Percentiles rank a stretch among this genome's conserved stretches.
These are phyloP conservation scores for Phytophthora hybrid DNA, from an alignment of 352 stramenopile genomes.

Conservation along the genomic window DNA sequence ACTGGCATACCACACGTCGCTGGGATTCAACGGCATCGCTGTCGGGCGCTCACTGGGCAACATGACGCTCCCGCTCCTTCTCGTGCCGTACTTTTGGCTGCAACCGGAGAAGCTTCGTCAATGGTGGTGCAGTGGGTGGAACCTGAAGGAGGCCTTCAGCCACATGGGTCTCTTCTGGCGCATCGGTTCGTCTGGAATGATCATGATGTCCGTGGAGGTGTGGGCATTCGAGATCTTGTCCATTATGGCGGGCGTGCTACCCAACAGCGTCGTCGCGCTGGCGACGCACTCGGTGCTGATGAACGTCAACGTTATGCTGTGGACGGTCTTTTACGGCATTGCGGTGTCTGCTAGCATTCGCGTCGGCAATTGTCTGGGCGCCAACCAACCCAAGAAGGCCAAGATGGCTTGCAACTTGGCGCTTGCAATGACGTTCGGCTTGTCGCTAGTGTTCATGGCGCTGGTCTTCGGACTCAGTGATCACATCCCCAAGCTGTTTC, in stretches of 20 bases:
- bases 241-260: constrained; percentile 53
- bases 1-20: constrained; percentile 71
- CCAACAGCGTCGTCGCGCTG: constrained; percentile 50
- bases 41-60: constrained; percentile 60
- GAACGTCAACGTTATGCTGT: constrained; percentile 63
- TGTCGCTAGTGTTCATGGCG: constrained; percentile 33
- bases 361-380: constrained; percentile 60
- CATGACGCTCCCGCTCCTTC: constrained; percentile 45
- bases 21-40: constrained; percentile 78
- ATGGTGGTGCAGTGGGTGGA: constrained; percentile 52
- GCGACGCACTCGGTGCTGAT: constrained; percentile 65
- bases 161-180: constrained; percentile 47
- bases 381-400: constrained; percentile 45
- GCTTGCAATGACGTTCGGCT: constrained; percentile 36
- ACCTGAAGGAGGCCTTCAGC: constrained; percentile 32
- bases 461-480: constrained; percentile 35
- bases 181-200: constrained; percentile 56
- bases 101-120: constrained; percentile 32
- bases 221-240: constrained; percentile 69
- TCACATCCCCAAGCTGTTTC: constrained; percentile 43
- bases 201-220: constrained; percentile 68
- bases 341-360: constrained; percentile 62
- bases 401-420: constrained; percentile 43
- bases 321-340: constrained; percentile 65
- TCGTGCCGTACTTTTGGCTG: constrained; percentile 61